phyloP scores from a whole-genome alignment of 2,329 filamentous ascomycete genomes.

The Fusarium subglutinans region DNA sequence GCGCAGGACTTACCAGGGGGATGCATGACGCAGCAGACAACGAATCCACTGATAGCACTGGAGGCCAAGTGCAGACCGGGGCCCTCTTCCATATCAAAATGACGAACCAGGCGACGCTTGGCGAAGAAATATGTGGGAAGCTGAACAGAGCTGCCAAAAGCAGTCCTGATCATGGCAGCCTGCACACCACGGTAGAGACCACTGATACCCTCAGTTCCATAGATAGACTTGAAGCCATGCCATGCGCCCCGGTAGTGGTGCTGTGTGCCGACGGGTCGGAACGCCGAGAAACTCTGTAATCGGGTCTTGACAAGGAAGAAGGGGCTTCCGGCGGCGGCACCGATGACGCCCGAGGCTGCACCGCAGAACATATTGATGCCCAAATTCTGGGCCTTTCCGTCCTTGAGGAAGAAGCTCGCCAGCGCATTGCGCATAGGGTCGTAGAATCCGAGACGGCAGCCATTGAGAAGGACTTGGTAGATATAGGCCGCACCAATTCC shows the following conservation, averaged over 20 bases:
- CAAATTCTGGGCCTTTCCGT: conserved; percentile 81
- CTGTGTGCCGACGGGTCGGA: conserved; percentile 95
- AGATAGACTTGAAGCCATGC: conserved; percentile 86
- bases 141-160: conserved; percentile 95
- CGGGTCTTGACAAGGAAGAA: conserved; percentile 99
- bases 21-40: conserved; percentile 98
- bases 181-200: conserved; percentile 91
- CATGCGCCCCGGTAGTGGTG: conserved; percentile 88
- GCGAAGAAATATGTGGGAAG: conserved; percentile 98
- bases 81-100: conserved; percentile 90
- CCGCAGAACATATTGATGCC: conserved; percentile 94
- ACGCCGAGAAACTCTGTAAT: conserved; percentile 91
- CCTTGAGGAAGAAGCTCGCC: conserved; percentile 74
- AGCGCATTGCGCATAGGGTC: conserved; percentile 85
- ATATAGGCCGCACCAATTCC: conserved; percentile 93
- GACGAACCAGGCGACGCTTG: conserved; percentile 83
- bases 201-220: conserved; percentile 75
- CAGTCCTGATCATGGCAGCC: conserved; percentile 94
- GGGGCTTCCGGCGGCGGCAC: conserved; percentile 90
- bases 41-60: conserved; percentile 90
- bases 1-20: conserved; percentile 74
- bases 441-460: conserved; percentile 96
- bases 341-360: conserved; percentile 87
- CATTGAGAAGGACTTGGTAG: conserved; percentile 96
- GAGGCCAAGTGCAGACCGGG: conserved; percentile 88